Percentiles rank a stretch among this genome's conserved stretches.
These are phyloP conservation scores for Flaveria brownii DNA, from an alignment of 129 eudicot genomes.

Conservation along the genomic window DNA sequence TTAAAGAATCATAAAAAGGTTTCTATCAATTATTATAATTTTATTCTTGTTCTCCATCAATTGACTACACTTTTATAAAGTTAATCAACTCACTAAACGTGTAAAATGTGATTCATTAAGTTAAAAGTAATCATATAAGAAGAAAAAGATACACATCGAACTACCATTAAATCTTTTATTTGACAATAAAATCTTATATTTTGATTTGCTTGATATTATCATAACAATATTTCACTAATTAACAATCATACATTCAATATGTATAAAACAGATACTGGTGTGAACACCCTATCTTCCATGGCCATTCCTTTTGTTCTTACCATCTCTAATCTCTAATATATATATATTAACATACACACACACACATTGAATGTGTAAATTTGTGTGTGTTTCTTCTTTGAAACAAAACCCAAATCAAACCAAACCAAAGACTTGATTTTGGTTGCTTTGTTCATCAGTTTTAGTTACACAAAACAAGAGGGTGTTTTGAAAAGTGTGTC, in stretches of 20 bases:
- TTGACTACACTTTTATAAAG: conserved; percentile 17
- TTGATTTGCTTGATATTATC: conserved; percentile 1
- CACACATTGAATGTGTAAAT: conserved; percentile 22
- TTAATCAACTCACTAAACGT: conserved; percentile 32
- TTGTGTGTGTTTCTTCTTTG: conserved; percentile 13
- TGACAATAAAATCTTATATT: background rate
- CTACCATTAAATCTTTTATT: background rate
- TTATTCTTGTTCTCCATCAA: conserved; percentile 16
- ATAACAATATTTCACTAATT: background rate
- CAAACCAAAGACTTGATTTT: conserved; percentile 47
- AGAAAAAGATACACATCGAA: conserved; percentile 1
- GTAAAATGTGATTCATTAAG: conserved; percentile 19
- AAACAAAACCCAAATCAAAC: conserved; percentile 32
- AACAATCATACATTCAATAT: background rate
- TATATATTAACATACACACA: conserved; percentile 15
- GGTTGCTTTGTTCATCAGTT: conserved; percentile 39
- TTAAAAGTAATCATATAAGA: background rate
- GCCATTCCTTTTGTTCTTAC: conserved; percentile 39
- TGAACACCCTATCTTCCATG: conserved; percentile 41
- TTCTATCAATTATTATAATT: background rate
- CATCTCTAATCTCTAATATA: background rate
- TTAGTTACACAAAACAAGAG: conserved; percentile 36
- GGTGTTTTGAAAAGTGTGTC: conserved; percentile 53
- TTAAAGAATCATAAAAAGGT: background rate
- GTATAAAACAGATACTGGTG: conserved; percentile 24